Base-by-base conservation (phyloP, 1,139 yeast species). In the Diutina scorzettiae region DNA sequence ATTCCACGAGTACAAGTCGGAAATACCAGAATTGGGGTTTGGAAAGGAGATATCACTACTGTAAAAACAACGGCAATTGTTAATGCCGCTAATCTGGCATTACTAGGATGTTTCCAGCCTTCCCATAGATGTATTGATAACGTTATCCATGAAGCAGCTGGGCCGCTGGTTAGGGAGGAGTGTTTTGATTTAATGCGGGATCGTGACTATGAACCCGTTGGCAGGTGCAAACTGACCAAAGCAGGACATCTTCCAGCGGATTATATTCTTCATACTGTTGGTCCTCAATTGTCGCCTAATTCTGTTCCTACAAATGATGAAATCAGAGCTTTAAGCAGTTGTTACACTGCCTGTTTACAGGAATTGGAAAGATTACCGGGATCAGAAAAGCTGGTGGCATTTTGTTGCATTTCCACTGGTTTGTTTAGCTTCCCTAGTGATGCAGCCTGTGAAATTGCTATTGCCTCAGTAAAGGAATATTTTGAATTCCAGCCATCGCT, bases 1-100 rank as follows among this genome's bases (percentile, higher is more conserved):
- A 32, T 32, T n/a, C 25, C 19, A 21, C 24, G 25, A 4, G 4
- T 32, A 9, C 11, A 25, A 12, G 9, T 20, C 2, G 37, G 25
- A 9, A 9, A 9, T 8, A n/a, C 12, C 25, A n/a, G 11, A 5
- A 8, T 32, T 20, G 37, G 37, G 11, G 37, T 32, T 4, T 32
- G 37, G 37, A 18, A 32, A 12, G 37, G 37, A 3, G 37, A 32
- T 12, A 32, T 32, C n/a, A 32, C 37, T 6, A 20, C 37, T 14
- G 5, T 32, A 3, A 11, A 18, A 4, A 17, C 14, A 3, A 32
- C 37, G 16, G 37, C 17, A 3, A 32, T 32, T 19, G 37, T 32
- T 5, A 32, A 32, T n/a, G 37, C 37, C 11, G 37, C 37, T 19
- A 32, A 32, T 11, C 37, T 32, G 37, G 37, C 24, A 5, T 19